Evolutionary conservation across 306 rosid genomes (phyloP), one percentile per base, ranked within the genome.

Genomic region (Dryas octopetala): DNA sequence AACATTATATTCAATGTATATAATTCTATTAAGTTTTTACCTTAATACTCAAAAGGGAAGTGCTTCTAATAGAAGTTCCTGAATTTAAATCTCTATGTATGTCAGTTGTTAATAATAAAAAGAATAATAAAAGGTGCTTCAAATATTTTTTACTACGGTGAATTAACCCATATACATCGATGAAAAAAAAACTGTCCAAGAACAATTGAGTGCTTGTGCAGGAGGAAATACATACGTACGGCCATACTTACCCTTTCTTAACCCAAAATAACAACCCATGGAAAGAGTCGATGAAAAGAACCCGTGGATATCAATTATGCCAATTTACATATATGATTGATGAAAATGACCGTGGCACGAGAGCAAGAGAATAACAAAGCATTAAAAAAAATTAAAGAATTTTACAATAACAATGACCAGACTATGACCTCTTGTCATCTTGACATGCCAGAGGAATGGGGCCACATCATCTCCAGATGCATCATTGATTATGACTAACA

Each of bases 381-480:
- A 67, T 47, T 0, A 28, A 50, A 67, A 62, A 73, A 12, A 65
- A 57, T 49, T 63, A 80, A 78, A 73, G 92, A 84, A 89, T 80
- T 83, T 81, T 89, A 89, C 92, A 88, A 77, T 75, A 87, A 82
- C 88, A 82, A 84, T 69, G 88, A 78, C 90, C 41, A 73, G 86
- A 82, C 88, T 81, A 84, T 69, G 88, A 78, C 90, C 41, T 41
- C 85, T 77, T 73, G 88, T 77, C 4, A 26, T 40, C 81, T 70
- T 78, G 87, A 67, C 83, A 78, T 72, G 81, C 85, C 74, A 69
- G 70, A 78, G 74, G 77, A 74, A 63, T 75, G 82, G 55, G n/a
- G 79, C 74, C 73, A 65, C 46, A 62, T 72, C 77, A 76, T 52
- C 8, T 38, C 41, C 71, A 9, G 16, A 47, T 60, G 13, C 83